Evolutionary conservation across 1,284 basidiomycete genomes (phyloP).

Genomic region (Termitomyces sp.): DNA sequence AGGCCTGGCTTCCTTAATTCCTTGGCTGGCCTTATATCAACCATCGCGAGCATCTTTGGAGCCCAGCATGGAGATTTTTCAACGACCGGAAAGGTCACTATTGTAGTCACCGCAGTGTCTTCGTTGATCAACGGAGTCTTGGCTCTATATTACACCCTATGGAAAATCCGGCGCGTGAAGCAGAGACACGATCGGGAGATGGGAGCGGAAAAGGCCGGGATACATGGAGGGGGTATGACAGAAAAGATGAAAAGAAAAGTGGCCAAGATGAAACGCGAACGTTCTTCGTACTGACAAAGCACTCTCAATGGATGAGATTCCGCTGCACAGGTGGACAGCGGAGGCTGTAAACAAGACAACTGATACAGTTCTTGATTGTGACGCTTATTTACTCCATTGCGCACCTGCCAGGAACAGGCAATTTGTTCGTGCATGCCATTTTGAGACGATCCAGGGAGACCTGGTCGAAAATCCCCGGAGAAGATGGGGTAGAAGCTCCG

Average conservation of each 20-base stretch:
- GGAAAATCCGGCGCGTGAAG: slow-evolving; percentile 40
- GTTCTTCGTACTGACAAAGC: background rate
- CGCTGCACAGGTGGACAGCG: too few species aligned
- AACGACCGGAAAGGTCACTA: slow-evolving; percentile 35
- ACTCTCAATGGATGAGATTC: background rate
- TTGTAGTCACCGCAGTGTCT: slow-evolving; percentile 39
- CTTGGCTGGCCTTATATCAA: slow-evolving; percentile 48
- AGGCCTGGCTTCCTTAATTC: slow-evolving; percentile 53
- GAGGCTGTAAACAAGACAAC: background rate
- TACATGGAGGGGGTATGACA: slow-evolving; percentile 43
- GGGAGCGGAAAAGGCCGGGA: slow-evolving; percentile 39
- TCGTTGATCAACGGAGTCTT: slow-evolving; percentile 35
- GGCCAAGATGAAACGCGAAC: slow-evolving; percentile 6
- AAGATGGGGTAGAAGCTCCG: background rate
- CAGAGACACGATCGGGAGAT: slow-evolving; percentile 37
- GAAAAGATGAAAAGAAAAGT: slow-evolving; percentile 26
- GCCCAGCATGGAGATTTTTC: slow-evolving; percentile 41
- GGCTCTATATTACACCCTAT: slow-evolving; percentile 35
- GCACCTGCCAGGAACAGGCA: background rate
- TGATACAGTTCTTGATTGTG: background rate
- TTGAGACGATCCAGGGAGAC: background rate
- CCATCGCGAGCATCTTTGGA: slow-evolving; percentile 44
- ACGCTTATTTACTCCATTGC: background rate
- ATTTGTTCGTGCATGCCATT: background rate
- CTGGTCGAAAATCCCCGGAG: background rate